Conservation (phyloP, 1,284 basidiomycete species). For the Erythrobasidium hasegawianum region DNA sequence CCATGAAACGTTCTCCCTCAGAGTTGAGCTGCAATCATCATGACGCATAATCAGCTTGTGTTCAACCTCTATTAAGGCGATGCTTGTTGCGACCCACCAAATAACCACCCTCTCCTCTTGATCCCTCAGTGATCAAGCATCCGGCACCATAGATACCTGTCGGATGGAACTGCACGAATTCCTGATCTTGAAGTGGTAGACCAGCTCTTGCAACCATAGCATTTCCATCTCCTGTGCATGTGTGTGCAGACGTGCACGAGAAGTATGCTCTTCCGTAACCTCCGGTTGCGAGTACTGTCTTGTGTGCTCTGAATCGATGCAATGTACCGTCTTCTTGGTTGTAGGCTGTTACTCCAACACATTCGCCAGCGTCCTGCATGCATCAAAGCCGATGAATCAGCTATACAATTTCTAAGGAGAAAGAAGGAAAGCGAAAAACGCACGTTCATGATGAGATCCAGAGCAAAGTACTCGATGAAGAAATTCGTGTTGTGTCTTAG, state of each 20-base stretch:
- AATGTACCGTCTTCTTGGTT: conserved; percentile 99
- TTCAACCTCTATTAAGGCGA: neutral
- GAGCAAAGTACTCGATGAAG: conserved; percentile 99
- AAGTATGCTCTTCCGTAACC: conserved; percentile 99
- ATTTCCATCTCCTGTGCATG: conserved; percentile 98
- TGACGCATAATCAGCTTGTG: neutral
- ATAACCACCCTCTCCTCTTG: conserved; percentile 98
- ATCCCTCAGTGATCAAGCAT: conserved; percentile 78
- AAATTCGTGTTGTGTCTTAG: conserved; percentile 99
- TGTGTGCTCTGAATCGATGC: conserved; percentile 96
- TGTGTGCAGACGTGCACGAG: conserved; percentile 97
- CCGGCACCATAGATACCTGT: conserved; percentile 99
- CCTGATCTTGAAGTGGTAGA: conserved; percentile 91
- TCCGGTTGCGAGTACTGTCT: conserved; percentile 96
- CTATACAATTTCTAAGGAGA: neutral
- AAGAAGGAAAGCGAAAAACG: neutral
- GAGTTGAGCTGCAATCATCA: conserved; percentile 67
- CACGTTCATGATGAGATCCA: conserved; percentile 39
- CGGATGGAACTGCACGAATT: conserved; percentile 99
- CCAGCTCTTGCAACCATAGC: conserved; percentile 98
- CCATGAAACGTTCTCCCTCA: conserved; percentile 99
- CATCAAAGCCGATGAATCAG: neutral
- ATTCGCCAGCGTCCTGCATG: conserved; percentile 91
- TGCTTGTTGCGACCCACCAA: conserved; percentile 50
- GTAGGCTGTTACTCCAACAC: conserved; percentile 96